phyloP scores from a whole-genome alignment of 1,284 basidiomycete species.

The Microstroma glucosiphilum region DNA sequence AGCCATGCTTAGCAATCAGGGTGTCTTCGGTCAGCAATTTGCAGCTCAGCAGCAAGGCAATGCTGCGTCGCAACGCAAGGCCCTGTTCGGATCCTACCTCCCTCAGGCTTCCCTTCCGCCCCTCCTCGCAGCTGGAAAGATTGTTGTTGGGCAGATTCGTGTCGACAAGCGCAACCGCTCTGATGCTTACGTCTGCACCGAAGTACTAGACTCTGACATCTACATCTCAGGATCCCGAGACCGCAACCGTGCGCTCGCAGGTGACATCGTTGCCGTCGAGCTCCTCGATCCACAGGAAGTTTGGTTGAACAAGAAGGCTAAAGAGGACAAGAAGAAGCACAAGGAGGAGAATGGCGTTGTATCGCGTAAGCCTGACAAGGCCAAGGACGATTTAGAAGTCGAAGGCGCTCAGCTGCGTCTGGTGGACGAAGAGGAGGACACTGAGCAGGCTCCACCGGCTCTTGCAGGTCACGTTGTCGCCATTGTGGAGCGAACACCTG shows the following conservation, averaged over 20 bases:
- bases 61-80: conserved; percentile 81
- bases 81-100: conserved; percentile 95
- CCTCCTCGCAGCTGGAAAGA: conserved; percentile 91
- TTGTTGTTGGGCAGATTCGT: conserved; percentile 92
- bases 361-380: conserved; percentile 90
- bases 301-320: conserved; percentile 94
- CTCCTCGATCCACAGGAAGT: conserved; percentile 66
- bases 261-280: conserved; percentile 97
- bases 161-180: conserved; percentile 99
- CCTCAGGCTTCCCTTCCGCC: conserved; percentile 96
- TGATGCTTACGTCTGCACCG: conserved; percentile 98
- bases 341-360: conserved; percentile 94
- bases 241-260: conserved; percentile 94
- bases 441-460: conserved; percentile 59
- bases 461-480: conserved; percentile 90
- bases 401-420: conserved; percentile 94
- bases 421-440: conserved; percentile 81
- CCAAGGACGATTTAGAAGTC: conserved; percentile 99
- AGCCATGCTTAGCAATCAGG: conserved; percentile 61
- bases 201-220: conserved; percentile 96
- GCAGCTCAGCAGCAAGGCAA: conserved; percentile 52
- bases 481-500: conserved; percentile 96
- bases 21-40: conserved; percentile 61
- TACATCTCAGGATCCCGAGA: conserved; percentile 87
- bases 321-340: conserved; percentile 76